Conservation (phyloP, 1,284 basidiomycete genomes). For the Austroboletus novae-zelandiae region DNA sequence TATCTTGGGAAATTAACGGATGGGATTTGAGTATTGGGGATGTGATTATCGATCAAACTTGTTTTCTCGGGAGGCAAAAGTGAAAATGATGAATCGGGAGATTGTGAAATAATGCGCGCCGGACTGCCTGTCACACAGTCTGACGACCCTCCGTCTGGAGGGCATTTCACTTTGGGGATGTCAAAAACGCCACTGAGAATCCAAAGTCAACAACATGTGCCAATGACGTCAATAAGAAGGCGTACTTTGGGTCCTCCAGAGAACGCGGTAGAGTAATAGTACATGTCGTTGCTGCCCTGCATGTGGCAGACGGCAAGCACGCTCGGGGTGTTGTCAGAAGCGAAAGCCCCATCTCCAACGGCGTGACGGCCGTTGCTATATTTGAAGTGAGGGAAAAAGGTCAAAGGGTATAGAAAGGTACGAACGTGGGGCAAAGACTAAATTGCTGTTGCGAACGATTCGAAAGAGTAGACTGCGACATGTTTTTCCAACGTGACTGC, state of each 20-base stretch:
- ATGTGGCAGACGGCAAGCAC: slow-evolving; percentile 82
- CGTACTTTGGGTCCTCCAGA: slow-evolving; percentile 83
- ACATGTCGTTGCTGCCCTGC: slow-evolving; percentile 74
- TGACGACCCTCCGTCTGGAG: slow-evolving; percentile 88
- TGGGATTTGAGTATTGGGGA: slow-evolving; percentile 26
- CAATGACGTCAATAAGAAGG: slow-evolving; percentile 2
- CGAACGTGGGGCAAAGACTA: slow-evolving; percentile 87
- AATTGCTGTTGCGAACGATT: slow-evolving; percentile 73
- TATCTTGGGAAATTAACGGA: slow-evolving; percentile 38
- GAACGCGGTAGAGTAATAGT: slow-evolving; percentile 87
- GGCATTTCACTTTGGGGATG: slow-evolving; percentile 83
- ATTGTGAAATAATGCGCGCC: slow-evolving; percentile 58
- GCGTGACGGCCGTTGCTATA: slow-evolving; percentile 85
- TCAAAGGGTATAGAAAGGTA: slow-evolving; percentile 30
- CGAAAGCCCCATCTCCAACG: slow-evolving; percentile 91
- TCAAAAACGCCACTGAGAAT: slow-evolving; percentile 83
- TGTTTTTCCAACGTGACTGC: slow-evolving; percentile 75
- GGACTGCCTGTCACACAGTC: slow-evolving; percentile 87
- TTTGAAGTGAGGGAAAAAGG: slow-evolving; percentile 6
- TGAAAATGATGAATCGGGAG: slow-evolving; percentile 40
- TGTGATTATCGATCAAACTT: slow-evolving; percentile 32
- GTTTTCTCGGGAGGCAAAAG: slow-evolving; percentile 38
- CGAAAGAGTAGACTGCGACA: slow-evolving; percentile 66
- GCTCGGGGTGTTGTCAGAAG: slow-evolving; percentile 72
- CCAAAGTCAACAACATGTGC: slow-evolving; percentile 8